phyloP scores from a whole-genome alignment of 2,329 filamentous ascomycete species.

The Ophiognomonia clavigignenti-juglandacearum region DNA sequence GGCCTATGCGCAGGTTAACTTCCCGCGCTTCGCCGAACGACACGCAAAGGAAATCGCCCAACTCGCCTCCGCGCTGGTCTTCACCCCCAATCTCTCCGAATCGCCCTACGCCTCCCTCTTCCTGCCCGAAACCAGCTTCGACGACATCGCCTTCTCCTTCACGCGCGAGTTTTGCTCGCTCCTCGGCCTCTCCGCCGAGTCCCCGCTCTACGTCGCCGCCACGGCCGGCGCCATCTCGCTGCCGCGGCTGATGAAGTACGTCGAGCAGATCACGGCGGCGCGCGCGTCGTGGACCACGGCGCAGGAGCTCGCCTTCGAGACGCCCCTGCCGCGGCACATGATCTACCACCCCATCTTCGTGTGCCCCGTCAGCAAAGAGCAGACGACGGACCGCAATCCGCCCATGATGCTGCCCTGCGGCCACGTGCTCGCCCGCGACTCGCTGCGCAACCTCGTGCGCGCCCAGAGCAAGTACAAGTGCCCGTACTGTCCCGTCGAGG shows the following conservation, averaged over 20 bases:
- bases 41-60: conserved; percentile 77
- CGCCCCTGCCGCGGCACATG: conserved; percentile 54
- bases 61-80: conserved; percentile 77
- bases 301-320: conserved; percentile 81
- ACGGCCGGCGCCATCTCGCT: conserved; percentile 91
- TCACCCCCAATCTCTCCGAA: conserved; percentile 63
- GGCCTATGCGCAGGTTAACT: conserved; percentile 69
- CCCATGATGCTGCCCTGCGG: conserved; percentile 97
- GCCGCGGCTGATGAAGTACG: conserved; percentile 83
- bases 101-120: conserved; percentile 82
- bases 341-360: conserved; percentile 96
- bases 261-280: conserved; percentile 80
- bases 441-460: conserved; percentile 73
- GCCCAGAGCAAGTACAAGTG: conserved; percentile 77
- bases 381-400: conserved; percentile 87
- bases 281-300: conserved; percentile 92
- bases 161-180: conserved; percentile 92
- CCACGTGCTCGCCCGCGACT: conserved; percentile 86
- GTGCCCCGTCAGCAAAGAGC: conserved; percentile 94
- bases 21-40: conserved; percentile 67
- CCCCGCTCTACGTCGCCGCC: conserved; percentile 85
- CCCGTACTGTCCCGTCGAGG: conserved; percentile 89
- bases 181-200: conserved; percentile 83
- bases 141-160: conserved; percentile 81
- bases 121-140: conserved; percentile 59